Conservation (phyloP, 1,139 yeast species). For the Debaryomyces coudertii region DNA sequence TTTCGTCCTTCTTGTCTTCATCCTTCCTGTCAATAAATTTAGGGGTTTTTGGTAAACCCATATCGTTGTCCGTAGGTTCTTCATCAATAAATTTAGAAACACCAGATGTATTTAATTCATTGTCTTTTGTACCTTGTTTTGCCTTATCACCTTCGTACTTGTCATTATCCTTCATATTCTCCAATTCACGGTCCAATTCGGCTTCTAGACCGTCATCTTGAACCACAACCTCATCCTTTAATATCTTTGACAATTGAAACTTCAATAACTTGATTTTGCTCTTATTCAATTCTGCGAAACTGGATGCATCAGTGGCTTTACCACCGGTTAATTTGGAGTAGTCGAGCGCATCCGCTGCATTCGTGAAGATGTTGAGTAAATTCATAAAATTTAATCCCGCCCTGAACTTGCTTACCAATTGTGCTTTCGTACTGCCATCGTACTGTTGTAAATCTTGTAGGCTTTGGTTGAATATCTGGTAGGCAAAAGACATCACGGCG, state of each 20-base stretch:
- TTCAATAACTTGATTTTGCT: constrained; percentile 43
- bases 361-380: constrained; percentile 33
- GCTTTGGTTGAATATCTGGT: constrained; percentile 58
- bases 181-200: constrained; percentile 33
- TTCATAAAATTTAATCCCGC: constrained; percentile 43
- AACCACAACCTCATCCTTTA: constrained; percentile 41
- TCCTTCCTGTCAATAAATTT: constrained; percentile 4
- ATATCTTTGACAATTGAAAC: constrained; percentile 41
- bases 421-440: constrained; percentile 29
- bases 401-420: constrained; percentile 35
- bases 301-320: constrained; percentile 28
- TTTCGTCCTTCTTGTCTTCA: constrained; percentile 3
- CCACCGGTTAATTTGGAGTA: constrained; percentile 38
- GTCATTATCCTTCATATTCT: constrained; percentile 14
- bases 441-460: constrained; percentile 32
- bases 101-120: constrained; percentile 11
- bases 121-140: not conserved
- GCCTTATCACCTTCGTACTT: constrained; percentile 5
- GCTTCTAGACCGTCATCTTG: constrained; percentile 30
- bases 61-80: constrained; percentile 7
- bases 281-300: constrained; percentile 33
- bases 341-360: constrained; percentile 33
- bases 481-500: constrained; percentile 63
- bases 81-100: constrained; percentile 18
- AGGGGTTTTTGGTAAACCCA: constrained; percentile 16